These are phyloP conservation scores for Thraustochytrium striatum DNA, from an alignment of 352 stramenopile species.

Conservation along the genomic window DNA sequence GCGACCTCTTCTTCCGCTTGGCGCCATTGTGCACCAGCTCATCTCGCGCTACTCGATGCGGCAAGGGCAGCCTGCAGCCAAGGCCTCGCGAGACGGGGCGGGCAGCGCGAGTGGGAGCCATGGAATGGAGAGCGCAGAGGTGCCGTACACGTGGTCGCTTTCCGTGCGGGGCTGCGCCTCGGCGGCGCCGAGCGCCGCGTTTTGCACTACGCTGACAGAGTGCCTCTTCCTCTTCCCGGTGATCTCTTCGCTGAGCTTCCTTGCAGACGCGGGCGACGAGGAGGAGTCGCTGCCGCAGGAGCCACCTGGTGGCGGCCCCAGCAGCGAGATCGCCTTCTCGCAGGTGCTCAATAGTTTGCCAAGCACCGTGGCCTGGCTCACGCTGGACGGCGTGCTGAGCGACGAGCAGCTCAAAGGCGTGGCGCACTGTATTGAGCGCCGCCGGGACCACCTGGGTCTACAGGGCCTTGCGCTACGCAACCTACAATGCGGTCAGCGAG, in stretches of 20 bases:
- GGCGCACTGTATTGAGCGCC: background rate
- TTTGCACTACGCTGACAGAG: background rate
- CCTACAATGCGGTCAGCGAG: background rate
- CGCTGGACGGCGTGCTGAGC: slow-evolving; percentile 30
- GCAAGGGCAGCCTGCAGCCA: background rate
- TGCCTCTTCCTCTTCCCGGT: background rate
- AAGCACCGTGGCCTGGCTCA: slow-evolving; percentile 3
- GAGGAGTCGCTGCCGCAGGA: background rate
- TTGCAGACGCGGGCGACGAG: background rate
- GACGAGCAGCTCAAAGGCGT: background rate
- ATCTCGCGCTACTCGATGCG: background rate
- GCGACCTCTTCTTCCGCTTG: background rate
- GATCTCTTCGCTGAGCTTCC: slow-evolving; percentile 14
- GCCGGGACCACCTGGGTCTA: background rate
- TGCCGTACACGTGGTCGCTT: slow-evolving; percentile 5
- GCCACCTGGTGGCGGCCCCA: background rate
- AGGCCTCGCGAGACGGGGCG: background rate
- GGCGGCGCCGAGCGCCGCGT: background rate
- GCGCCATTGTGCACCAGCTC: background rate
- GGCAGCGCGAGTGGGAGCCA: background rate
- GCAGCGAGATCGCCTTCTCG: background rate
- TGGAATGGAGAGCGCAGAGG: too few relatives aligned
- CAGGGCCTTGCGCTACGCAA: slow-evolving; percentile 8
- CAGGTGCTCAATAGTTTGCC: slow-evolving; percentile 7
- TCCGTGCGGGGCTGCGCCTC: background rate